These are phyloP conservation scores for Triadica sebifera DNA, from an alignment of 345 rosid genomes.

Conservation along the genomic window DNA sequence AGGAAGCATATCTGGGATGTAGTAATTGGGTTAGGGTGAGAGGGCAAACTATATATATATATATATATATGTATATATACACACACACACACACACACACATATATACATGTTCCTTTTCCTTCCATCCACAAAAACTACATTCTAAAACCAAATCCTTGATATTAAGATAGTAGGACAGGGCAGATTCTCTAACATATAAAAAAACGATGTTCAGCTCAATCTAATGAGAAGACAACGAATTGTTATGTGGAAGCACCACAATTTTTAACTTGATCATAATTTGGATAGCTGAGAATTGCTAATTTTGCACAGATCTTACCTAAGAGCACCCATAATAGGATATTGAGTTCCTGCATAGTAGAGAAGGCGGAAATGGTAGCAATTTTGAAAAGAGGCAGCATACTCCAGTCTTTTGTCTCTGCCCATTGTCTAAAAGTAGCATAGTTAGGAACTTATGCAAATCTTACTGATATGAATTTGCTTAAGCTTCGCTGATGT, in stretches of 20 bases:
- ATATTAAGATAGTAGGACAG: too few relatives aligned
- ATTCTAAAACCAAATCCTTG: background rate
- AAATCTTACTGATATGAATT: background rate
- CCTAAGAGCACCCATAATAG: conserved; percentile 98
- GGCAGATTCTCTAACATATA: too few relatives aligned
- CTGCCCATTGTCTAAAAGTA: conserved; percentile 78
- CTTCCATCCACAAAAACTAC: background rate
- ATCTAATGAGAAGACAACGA: background rate
- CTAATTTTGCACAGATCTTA: conserved; percentile 10
- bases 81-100: too few relatives aligned
- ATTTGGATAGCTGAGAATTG: background rate
- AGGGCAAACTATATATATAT: too few relatives aligned
- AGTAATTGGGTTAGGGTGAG: too few relatives aligned
- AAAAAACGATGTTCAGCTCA: background rate
- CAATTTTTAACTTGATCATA: background rate
- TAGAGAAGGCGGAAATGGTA: conserved; percentile 87
- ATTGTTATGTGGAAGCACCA: background rate
- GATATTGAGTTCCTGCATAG: conserved; percentile 90
- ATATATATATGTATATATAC: too few relatives aligned
- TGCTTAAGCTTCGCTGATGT: background rate
- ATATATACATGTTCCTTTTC: background rate
- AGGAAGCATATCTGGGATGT: background rate
- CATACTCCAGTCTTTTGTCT: conserved; percentile 82
- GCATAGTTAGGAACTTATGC: conserved; percentile 15
- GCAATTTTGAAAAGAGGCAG: conserved; percentile 80